Percentiles rank a stretch among this genome's conserved stretches.
Conservation (phyloP, 1,284 basidiomycete genomes). For the Meira miltonrushii region DNA sequence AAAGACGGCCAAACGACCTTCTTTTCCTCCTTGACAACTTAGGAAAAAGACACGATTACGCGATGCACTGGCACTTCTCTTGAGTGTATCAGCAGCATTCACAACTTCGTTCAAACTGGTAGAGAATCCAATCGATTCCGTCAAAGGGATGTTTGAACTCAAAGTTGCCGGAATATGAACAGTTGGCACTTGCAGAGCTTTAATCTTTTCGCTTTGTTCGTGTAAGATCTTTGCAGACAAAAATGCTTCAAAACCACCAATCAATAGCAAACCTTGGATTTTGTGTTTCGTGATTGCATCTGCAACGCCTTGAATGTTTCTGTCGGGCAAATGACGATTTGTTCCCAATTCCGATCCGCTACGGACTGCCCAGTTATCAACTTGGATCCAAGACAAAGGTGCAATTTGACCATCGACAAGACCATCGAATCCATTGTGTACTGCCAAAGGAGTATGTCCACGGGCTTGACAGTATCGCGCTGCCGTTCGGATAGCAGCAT, state of each 20-base stretch:
- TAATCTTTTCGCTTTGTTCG: constrained; percentile 73
- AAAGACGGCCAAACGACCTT: constrained; percentile 90
- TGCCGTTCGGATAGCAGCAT: constrained; percentile 89
- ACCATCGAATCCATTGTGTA: constrained; percentile 93
- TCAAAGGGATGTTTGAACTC: constrained; percentile 95
- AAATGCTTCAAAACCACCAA: constrained; percentile 96
- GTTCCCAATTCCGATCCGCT: constrained; percentile 98
- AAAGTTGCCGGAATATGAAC: constrained; percentile 67
- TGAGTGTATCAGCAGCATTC: constrained; percentile 94
- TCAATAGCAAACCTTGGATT: constrained; percentile 76
- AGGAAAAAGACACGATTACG: constrained; percentile 94
- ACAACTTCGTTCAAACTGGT: constrained; percentile 96
- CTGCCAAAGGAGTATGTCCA: constrained; percentile 82
- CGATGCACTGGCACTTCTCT: constrained; percentile 92
- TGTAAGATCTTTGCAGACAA: constrained; percentile 72
- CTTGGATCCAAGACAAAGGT: constrained; percentile 89
- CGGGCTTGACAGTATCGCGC: constrained; percentile 87
- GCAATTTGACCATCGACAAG: constrained; percentile 81
- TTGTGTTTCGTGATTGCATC: constrained; percentile 81
- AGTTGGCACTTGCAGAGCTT: constrained; percentile 66
- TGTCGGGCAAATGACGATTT: constrained; percentile 78
- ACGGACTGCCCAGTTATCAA: constrained; percentile 90
- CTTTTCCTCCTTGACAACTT: constrained; percentile 94
- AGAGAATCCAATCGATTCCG: constrained; percentile 89
- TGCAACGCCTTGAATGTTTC: constrained; percentile 75